A percentile compares a stretch with the other conserved stretches of the same genome.
Evolutionary conservation across 371 early-diverging fungal species (phyloP).

Genomic region (Encephalitozoon romaleae): DNA sequence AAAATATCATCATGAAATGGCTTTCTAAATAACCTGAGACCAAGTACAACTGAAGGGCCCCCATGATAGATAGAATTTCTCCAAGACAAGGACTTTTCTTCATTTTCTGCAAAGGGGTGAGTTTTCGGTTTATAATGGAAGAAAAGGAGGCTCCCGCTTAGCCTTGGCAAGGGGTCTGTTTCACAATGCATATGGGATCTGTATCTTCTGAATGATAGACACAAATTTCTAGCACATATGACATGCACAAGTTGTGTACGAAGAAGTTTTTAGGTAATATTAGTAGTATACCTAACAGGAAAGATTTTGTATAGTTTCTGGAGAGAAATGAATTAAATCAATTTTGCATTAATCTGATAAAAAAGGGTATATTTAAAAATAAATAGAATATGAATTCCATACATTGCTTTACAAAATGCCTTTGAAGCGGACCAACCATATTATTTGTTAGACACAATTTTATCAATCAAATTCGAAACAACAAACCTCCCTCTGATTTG

Average conservation of each 20-base stretch:
- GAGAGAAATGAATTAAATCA: background rate
- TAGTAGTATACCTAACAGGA: background rate
- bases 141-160: background rate
- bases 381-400: background rate
- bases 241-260: background rate
- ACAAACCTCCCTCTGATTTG: slow-evolving; percentile 54
- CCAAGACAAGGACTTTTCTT: background rate
- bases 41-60: background rate
- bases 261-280: background rate
- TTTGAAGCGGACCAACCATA: background rate
- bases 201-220: too few species aligned
- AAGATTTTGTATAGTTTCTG: background rate
- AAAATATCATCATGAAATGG: background rate
- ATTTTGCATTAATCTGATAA: background rate
- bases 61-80: background rate
- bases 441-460: slow-evolving; percentile 3
- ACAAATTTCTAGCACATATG: background rate
- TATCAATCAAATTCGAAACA: slow-evolving; percentile 21
- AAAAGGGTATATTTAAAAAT: background rate
- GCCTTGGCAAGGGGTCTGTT: too few species aligned
- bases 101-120: background rate
- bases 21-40: background rate
- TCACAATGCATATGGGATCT: too few species aligned
- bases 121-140: background rate
- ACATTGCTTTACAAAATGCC: background rate